Evolutionary conservation across 192 early-diverging fungal genomes (phyloP).

Genomic region (Radiomyces spectabilis): DNA sequence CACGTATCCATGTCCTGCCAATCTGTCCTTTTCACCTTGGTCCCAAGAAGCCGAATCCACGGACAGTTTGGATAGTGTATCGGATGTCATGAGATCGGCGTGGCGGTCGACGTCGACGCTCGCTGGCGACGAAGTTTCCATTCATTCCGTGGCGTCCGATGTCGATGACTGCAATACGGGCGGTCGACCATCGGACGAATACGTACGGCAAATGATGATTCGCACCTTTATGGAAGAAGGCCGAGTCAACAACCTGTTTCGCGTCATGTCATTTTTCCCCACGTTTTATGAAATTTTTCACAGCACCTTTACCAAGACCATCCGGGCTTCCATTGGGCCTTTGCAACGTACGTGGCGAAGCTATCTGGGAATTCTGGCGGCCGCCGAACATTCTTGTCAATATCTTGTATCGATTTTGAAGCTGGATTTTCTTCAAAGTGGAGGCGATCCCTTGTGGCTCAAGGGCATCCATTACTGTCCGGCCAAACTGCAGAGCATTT

Average conservation of each 20-base stretch:
- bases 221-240: slow-evolving; percentile 41
- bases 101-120: background rate
- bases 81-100: background rate
- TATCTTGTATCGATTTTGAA: slow-evolving; percentile 45
- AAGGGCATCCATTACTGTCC: slow-evolving; percentile 35
- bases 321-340: slow-evolving; percentile 36
- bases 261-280: slow-evolving; percentile 48
- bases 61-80: background rate
- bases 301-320: slow-evolving; percentile 24
- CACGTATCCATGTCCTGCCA: slow-evolving; percentile 23
- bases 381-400: slow-evolving; percentile 45
- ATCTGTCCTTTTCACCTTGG: slow-evolving; percentile 35
- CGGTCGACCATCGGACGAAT: slow-evolving; percentile 40
- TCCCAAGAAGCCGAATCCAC: slow-evolving; percentile 8
- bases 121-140: no score
- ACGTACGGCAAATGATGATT: slow-evolving; percentile 37
- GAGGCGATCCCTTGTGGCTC: slow-evolving; percentile 47
- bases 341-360: slow-evolving; percentile 39
- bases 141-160: no score
- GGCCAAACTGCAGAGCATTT: slow-evolving; percentile 40
- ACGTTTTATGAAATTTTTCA: slow-evolving; percentile 46
- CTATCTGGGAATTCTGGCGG: slow-evolving; percentile 48
- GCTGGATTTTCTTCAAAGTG: slow-evolving; percentile 37
- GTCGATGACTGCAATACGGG: no score
- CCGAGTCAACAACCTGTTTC: slow-evolving; percentile 38